A percentile compares a stretch with the other conserved stretches of the same genome.
These are phyloP conservation scores for Colletotrichum salicis DNA, from an alignment of 2,329 filamentous ascomycete genomes.

Conservation along the genomic window DNA sequence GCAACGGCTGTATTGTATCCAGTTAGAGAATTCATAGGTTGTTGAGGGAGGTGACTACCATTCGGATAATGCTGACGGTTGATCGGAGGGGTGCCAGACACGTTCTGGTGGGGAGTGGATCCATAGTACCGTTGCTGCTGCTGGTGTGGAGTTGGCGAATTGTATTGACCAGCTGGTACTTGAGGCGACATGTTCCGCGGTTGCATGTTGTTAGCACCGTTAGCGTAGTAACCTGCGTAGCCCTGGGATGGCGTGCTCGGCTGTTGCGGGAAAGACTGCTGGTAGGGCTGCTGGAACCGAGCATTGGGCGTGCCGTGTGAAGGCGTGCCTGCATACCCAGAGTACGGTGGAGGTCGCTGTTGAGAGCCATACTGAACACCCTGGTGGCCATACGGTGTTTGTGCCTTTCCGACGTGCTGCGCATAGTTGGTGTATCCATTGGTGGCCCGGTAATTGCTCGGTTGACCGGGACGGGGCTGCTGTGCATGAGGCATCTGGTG, in stretches of 20 bases:
- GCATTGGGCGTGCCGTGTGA: slow-evolving; percentile 55
- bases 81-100: slow-evolving; percentile 40
- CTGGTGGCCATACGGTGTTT: slow-evolving; percentile 63
- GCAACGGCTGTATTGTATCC: slow-evolving; percentile 27
- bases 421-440: slow-evolving; percentile 61
- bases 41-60: slow-evolving; percentile 46
- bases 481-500: slow-evolving; percentile 43
- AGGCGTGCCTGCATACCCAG: slow-evolving; percentile 47
- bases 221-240: slow-evolving; percentile 54
- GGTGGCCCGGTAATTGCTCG: slow-evolving; percentile 57
- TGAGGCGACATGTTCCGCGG: slow-evolving; percentile 58
- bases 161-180: slow-evolving; percentile 50
- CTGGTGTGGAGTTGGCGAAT: slow-evolving; percentile 43
- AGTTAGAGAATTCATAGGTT: slow-evolving; percentile 32
- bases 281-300: slow-evolving; percentile 52
- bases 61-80: slow-evolving; percentile 46
- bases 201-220: slow-evolving; percentile 53
- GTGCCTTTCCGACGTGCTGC: slow-evolving; percentile 62
- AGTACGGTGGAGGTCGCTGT: slow-evolving; percentile 55
- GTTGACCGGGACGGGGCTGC: slow-evolving; percentile 42
- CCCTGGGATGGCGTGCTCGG: slow-evolving; percentile 49
- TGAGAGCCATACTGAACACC: slow-evolving; percentile 61
- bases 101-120: slow-evolving; percentile 39
- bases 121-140: slow-evolving; percentile 39
- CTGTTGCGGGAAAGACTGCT: slow-evolving; percentile 50